Conservation (phyloP, 305 asterid genomes). For the Solanum hybrid region DNA sequence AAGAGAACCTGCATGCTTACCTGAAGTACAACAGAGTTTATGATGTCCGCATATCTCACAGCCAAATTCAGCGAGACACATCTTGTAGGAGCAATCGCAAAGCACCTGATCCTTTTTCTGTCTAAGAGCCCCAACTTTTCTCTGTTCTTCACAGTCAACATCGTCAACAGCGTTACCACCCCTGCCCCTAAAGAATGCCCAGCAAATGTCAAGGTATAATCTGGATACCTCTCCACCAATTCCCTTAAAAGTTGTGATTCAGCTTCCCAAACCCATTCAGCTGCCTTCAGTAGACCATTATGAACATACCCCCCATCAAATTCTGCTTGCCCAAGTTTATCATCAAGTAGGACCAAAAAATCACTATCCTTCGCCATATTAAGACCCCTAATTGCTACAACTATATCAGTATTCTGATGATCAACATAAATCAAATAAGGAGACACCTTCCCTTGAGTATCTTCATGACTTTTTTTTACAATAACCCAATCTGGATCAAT, state of each 20-base stretch:
- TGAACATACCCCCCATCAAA: slow-evolving; percentile 95
- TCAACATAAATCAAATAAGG: slow-evolving; percentile 87
- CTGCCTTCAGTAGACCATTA: slow-evolving; percentile 85
- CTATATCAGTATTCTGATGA: slow-evolving; percentile 54
- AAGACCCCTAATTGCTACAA: slow-evolving; percentile 80
- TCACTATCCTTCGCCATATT: slow-evolving; percentile 79
- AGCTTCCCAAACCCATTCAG: slow-evolving; percentile 62
- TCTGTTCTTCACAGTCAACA: slow-evolving; percentile 66
- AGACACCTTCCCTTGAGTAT: slow-evolving; percentile 51
- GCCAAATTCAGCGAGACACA: slow-evolving; percentile 94
- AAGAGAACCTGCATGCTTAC: slow-evolving; percentile 24
- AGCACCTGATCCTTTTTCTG: slow-evolving; percentile 81
- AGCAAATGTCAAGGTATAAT: slow-evolving; percentile 64
- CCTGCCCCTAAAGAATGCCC: slow-evolving; percentile 99
- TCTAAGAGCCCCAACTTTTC: slow-evolving; percentile 63
- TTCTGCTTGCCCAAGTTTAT: slow-evolving; percentile 88
- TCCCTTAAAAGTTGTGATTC: slow-evolving; percentile 52
- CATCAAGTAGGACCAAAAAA: slow-evolving; percentile 62
- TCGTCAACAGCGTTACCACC: slow-evolving; percentile 70
- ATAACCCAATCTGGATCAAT: slow-evolving; percentile 66
- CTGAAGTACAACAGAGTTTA: slow-evolving; percentile 91
- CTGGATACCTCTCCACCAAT: slow-evolving; percentile 40
- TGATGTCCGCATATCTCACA: slow-evolving; percentile 88
- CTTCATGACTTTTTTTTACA: slow-evolving; percentile 44
- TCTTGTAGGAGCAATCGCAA: slow-evolving; percentile 93